Conservation (phyloP, 208 protist genomes). For the Leishmania arabica region DNA sequence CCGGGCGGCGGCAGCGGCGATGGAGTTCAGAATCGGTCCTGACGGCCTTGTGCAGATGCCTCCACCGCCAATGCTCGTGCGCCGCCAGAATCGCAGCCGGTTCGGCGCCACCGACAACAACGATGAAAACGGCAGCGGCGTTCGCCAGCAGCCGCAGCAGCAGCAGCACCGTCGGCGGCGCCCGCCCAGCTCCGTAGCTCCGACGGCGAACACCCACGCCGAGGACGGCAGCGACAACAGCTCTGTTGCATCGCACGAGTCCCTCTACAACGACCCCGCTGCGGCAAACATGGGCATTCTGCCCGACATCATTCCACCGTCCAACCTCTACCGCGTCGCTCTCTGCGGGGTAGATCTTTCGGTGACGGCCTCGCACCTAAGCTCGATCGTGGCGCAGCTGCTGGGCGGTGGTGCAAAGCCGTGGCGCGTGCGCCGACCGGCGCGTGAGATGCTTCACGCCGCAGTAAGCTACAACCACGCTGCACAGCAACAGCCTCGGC, state of each 20-base stretch:
- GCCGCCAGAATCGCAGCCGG: conserved; percentile 1
- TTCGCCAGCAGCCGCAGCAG: background rate
- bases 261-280: conserved; percentile 28
- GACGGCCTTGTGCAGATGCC: conserved; percentile 38
- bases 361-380: conserved; percentile 49
- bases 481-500: background rate
- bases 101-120: background rate
- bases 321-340: conserved; percentile 40
- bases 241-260: conserved; percentile 34
- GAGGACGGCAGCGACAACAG: conserved; percentile 7
- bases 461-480: conserved; percentile 3
- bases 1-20: conserved; percentile 7
- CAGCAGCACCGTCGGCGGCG: background rate
- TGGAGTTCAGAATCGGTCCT: conserved; percentile 22
- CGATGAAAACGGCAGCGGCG: background rate
- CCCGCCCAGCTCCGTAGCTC: background rate
- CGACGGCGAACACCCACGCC: background rate
- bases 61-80: conserved; percentile 27
- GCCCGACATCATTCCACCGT: conserved; percentile 30
- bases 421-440: conserved; percentile 59
- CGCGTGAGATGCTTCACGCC: conserved; percentile 39
- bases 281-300: conserved; percentile 22
- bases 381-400: conserved; percentile 62
- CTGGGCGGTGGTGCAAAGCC: conserved; percentile 38
- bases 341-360: conserved; percentile 74